A percentile compares a stretch with the other conserved stretches of the same genome.
These are phyloP conservation scores for Mycosphaerella sp. DNA, from an alignment of 2,329 filamentous ascomycete species.

Conservation along the genomic window DNA sequence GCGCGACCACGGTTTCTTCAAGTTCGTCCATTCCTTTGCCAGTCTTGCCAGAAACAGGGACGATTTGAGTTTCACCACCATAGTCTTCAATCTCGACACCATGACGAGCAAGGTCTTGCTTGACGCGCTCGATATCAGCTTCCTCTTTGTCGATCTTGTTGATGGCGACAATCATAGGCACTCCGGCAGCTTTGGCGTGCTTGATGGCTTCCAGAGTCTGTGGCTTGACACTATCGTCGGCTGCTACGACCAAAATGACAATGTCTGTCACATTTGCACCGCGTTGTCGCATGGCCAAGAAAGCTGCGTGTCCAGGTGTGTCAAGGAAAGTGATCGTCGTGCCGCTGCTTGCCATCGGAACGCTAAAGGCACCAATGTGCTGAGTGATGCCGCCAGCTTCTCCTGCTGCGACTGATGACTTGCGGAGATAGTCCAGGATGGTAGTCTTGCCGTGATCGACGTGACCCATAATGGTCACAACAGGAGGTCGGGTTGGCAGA, in stretches of 20 bases:
- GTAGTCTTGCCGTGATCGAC: conserved; percentile 99
- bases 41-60: conserved; percentile 87
- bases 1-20: conserved; percentile 79
- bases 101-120: conserved; percentile 74
- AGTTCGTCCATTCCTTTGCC: conserved; percentile 85
- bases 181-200: conserved; percentile 77
- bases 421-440: conserved; percentile 84
- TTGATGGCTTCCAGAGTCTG: conserved; percentile 96
- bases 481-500: conserved; percentile 72
- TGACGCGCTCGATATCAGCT: conserved; percentile 73
- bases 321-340: conserved; percentile 95
- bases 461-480: conserved; percentile 99
- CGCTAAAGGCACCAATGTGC: conserved; percentile 95
- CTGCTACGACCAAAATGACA: conserved; percentile 89
- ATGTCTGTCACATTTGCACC: conserved; percentile 97
- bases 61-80: conserved; percentile 88
- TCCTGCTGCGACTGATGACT: conserved; percentile 81
- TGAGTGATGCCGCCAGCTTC: conserved; percentile 98
- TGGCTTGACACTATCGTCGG: conserved; percentile 95
- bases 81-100: conserved; percentile 91
- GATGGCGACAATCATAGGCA: conserved; percentile 95
- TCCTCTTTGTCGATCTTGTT: conserved; percentile 94
- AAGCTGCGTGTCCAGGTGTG: conserved; percentile 92
- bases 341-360: conserved; percentile 65
- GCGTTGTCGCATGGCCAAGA: conserved; percentile 89